Conservation (phyloP, 345 rosid genomes). For the Erodium maritimum region DNA sequence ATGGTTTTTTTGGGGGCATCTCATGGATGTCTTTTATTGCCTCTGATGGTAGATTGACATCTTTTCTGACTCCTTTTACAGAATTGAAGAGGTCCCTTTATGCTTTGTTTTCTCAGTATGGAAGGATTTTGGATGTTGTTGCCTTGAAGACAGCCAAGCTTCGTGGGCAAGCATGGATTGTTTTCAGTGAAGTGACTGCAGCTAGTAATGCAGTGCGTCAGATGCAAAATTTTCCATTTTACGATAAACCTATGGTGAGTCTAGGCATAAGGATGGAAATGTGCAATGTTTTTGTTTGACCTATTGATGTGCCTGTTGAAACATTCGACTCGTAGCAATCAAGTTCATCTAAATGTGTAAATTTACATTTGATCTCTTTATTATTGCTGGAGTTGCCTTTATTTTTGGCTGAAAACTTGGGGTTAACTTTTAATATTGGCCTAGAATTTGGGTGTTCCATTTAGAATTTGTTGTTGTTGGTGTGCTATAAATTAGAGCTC, state of each 20-base stretch:
- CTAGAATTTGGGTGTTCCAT: no score
- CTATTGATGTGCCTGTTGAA: background rate
- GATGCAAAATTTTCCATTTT: slow-evolving; percentile 94
- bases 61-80: slow-evolving; percentile 17
- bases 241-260: slow-evolving; percentile 91
- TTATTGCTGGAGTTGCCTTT: background rate
- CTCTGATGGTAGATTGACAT: background rate
- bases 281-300: background rate
- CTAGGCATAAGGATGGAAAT: background rate
- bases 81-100: slow-evolving; percentile 95
- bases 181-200: slow-evolving; percentile 78
- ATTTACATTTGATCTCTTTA: background rate
- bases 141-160: slow-evolving; percentile 94
- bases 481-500: no score
- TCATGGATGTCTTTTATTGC: background rate
- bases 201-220: slow-evolving; percentile 92
- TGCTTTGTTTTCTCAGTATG: slow-evolving; percentile 90
- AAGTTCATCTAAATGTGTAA: background rate
- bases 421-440: no score
- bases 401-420: no score
- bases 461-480: no score
- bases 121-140: slow-evolving; percentile 91
- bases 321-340: background rate
- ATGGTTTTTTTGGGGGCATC: background rate
- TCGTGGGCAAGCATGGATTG: slow-evolving; percentile 97